Percentiles rank a stretch among this genome's conserved stretches.
Conservation (phyloP, 2,329 filamentous ascomycete genomes). For the Diaporthe citriasiana region DNA sequence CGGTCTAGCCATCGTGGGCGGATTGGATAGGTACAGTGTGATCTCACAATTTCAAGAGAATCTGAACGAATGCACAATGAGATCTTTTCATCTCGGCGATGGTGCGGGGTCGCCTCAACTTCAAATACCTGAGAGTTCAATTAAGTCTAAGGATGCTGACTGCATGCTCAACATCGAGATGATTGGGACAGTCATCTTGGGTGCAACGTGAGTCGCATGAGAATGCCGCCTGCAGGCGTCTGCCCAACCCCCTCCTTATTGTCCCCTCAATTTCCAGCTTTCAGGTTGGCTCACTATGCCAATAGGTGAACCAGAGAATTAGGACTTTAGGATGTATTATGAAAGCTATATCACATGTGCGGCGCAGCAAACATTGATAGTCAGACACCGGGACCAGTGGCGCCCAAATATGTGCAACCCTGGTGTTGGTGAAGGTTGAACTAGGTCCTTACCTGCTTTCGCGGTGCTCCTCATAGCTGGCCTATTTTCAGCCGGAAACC, state of each 20-base stretch:
- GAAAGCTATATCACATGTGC: neutral
- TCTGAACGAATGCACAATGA: neutral
- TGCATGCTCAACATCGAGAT: neutral
- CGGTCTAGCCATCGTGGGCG: neutral
- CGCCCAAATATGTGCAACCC: neutral
- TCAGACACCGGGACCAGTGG: neutral
- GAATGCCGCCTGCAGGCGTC: no score
- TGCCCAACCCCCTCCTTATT: neutral
- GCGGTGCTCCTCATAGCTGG: neutral
- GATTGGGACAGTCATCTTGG: constrained; percentile 1
- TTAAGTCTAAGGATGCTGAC: constrained; percentile 3
- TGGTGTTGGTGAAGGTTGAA: neutral
- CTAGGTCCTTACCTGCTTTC: neutral
- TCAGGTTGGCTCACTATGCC: neutral
- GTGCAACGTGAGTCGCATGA: neutral
- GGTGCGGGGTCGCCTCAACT: constrained; percentile 1
- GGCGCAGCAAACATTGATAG: no score
- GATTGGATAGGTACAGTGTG: neutral
- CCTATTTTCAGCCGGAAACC: neutral
- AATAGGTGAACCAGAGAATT: neutral
- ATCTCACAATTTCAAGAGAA: neutral
- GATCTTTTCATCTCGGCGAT: neutral
- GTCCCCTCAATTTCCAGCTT: no score
- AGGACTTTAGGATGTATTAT: neutral
- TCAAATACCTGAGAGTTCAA: neutral